A percentile compares a stretch with the other conserved stretches of the same genome.
phyloP scores from a whole-genome alignment of 306 rosid species.

The Ormosia semicastrata region DNA sequence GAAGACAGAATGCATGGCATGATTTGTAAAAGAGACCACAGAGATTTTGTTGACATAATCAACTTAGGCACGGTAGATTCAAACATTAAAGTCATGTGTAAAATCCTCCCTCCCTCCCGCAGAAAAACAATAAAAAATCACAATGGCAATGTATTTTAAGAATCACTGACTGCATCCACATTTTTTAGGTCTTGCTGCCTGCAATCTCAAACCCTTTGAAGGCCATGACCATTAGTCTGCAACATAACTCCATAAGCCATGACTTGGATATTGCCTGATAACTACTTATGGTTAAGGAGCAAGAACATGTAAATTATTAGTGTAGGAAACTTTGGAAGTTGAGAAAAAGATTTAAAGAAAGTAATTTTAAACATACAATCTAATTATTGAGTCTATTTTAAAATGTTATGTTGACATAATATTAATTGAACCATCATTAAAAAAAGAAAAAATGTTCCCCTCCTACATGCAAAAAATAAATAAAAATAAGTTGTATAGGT shows the following conservation, averaged over 20 bases:
- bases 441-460: not conserved
- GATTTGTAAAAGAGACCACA: not conserved
- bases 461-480: not conserved
- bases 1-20: not conserved
- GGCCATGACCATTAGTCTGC: slow-evolving; percentile 43
- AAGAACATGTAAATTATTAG: slow-evolving; percentile 25
- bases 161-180: slow-evolving; percentile 32
- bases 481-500: not conserved
- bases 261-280: slow-evolving; percentile 35
- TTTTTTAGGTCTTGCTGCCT: slow-evolving; percentile 37
- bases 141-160: slow-evolving; percentile 14
- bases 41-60: not conserved
- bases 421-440: not conserved
- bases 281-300: slow-evolving; percentile 58
- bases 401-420: slow-evolving; percentile 11
- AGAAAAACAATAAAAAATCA: not conserved
- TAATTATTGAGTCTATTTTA: not conserved
- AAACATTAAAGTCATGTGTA: slow-evolving; percentile 2
- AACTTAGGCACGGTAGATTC: not conserved
- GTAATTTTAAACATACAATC: not conserved
- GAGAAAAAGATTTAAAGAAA: not conserved
- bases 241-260: slow-evolving; percentile 53
- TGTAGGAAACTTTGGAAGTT: not conserved
- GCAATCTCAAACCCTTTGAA: slow-evolving; percentile 50
- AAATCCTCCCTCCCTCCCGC: slow-evolving; percentile 12